These are phyloP conservation scores for Debaryomyces castellii DNA, from an alignment of 805 yeast genomes.

Conservation along the genomic window DNA sequence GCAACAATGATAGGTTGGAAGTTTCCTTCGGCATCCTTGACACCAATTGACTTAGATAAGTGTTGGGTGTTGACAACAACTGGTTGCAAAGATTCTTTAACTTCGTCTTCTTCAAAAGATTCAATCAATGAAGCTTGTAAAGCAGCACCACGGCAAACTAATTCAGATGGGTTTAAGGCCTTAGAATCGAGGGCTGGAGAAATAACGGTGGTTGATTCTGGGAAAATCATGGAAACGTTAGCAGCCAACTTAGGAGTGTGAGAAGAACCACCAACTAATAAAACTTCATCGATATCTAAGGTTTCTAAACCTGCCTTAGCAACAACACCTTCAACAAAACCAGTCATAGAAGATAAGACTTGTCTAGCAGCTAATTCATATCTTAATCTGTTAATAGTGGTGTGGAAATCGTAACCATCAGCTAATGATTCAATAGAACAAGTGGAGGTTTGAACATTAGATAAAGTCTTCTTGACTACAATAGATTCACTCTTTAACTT, in stretches of 20 bases:
- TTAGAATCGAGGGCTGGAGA: constrained; percentile 79
- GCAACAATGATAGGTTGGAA: constrained; percentile 73
- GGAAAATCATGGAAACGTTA: constrained; percentile 73
- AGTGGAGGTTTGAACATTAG: constrained; percentile 84
- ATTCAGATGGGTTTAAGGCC: constrained; percentile 84
- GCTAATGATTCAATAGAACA: constrained; percentile 94
- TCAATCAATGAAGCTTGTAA: constrained; percentile 89
- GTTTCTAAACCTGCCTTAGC: constrained; percentile 81
- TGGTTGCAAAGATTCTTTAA: constrained; percentile 77
- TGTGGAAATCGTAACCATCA: constrained; percentile 90
- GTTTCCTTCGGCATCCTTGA: constrained; percentile 68
- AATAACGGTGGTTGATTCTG: constrained; percentile 69
- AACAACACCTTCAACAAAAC: constrained; percentile 72
- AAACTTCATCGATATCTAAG: constrained; percentile 85
- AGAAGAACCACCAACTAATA: constrained; percentile 91
- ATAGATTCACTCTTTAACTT: constrained; percentile 83
- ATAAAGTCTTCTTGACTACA: constrained; percentile 84
- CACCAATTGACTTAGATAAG: constrained; percentile 78
- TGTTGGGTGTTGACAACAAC: constrained; percentile 88
- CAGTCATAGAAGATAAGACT: constrained; percentile 71
- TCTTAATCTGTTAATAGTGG: constrained; percentile 90
- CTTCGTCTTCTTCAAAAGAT: constrained; percentile 79
- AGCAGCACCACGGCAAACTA: constrained; percentile 92
- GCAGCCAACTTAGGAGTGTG: constrained; percentile 88
- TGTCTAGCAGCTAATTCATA: constrained; percentile 84